A percentile compares a stretch with the other conserved stretches of the same genome.
phyloP scores from a whole-genome alignment of 331 rosid genomes.

The Quercus tomentella region DNA sequence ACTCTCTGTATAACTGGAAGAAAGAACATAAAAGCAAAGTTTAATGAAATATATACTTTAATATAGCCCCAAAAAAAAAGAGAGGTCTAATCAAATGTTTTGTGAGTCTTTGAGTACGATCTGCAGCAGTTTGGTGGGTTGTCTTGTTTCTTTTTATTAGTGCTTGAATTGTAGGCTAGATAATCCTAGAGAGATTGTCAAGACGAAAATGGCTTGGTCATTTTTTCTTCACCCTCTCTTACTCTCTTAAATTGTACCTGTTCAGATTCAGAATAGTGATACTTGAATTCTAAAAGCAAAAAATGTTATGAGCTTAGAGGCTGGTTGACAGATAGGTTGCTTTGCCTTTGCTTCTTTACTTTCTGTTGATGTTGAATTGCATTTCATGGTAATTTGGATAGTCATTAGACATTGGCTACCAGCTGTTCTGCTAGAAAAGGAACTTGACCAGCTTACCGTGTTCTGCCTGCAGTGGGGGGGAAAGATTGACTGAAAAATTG shows the following conservation, averaged over 20 bases:
- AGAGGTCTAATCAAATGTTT: background rate
- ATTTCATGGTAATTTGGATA: background rate
- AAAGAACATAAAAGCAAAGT: background rate
- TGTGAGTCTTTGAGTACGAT: background rate
- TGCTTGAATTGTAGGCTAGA: background rate
- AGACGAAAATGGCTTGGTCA: background rate
- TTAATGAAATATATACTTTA: background rate
- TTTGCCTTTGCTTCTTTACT: no score
- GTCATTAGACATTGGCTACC: background rate
- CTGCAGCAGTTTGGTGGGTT: background rate
- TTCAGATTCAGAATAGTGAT: background rate
- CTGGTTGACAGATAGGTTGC: no score
- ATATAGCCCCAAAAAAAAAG: no score
- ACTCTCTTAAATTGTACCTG: background rate
- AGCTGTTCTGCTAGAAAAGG: background rate
- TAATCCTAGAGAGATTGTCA: background rate
- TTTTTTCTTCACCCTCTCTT: background rate
- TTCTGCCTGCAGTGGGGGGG: background rate
- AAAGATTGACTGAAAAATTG: background rate
- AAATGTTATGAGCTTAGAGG: no score
- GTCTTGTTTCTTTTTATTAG: background rate
- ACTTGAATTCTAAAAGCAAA: background rate
- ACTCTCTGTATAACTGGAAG: background rate
- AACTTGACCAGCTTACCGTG: background rate
- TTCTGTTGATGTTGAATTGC: background rate